These are phyloP conservation scores for Mrakia frigida DNA, from an alignment of 768 basidiomycete genomes.

Conservation along the genomic window DNA sequence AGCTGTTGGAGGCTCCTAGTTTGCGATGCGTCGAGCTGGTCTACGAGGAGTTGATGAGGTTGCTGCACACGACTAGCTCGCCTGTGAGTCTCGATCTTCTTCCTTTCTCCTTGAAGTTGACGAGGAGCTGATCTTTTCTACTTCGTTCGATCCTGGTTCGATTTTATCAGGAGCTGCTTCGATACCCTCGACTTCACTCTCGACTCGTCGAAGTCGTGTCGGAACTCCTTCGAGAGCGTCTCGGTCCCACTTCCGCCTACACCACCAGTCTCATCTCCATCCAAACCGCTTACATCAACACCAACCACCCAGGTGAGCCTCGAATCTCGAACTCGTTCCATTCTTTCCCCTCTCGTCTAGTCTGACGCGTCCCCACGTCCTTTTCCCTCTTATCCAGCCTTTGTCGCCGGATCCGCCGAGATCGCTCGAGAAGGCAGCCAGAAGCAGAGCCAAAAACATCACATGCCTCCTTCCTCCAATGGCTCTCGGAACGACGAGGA, in stretches of 20 bases:
- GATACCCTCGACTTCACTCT: conserved; percentile 88
- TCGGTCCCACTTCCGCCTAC: conserved; percentile 96
- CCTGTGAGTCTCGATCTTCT: conserved; percentile 51
- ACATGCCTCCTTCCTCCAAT: conserved; percentile 18
- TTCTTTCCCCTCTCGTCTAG: background rate
- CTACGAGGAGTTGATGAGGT: conserved; percentile 98
- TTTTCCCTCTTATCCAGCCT: background rate
- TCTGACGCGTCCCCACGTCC: too few species aligned
- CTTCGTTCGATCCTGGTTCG: background rate
- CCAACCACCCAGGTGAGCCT: conserved; percentile 82
- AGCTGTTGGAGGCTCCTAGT: conserved; percentile 88
- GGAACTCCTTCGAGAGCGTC: conserved; percentile 85
- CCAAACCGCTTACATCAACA: conserved; percentile 98
- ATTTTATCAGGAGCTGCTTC: conserved; percentile 73
- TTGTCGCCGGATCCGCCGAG: conserved; percentile 33
- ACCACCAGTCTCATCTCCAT: conserved; percentile 92
- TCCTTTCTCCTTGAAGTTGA: background rate
- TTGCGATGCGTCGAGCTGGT: conserved; percentile 94
- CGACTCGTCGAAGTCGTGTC: conserved; percentile 96
- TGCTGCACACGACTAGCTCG: conserved; percentile 88
- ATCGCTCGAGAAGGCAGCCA: conserved; percentile 30
- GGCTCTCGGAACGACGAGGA: conserved; percentile 55
- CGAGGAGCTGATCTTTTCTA: background rate
- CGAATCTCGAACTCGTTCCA: conserved; percentile 61
- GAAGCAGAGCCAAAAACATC: conserved; percentile 1